phyloP scores from a whole-genome alignment of 1,284 basidiomycete species.

The Exobasidium rhododendri region DNA sequence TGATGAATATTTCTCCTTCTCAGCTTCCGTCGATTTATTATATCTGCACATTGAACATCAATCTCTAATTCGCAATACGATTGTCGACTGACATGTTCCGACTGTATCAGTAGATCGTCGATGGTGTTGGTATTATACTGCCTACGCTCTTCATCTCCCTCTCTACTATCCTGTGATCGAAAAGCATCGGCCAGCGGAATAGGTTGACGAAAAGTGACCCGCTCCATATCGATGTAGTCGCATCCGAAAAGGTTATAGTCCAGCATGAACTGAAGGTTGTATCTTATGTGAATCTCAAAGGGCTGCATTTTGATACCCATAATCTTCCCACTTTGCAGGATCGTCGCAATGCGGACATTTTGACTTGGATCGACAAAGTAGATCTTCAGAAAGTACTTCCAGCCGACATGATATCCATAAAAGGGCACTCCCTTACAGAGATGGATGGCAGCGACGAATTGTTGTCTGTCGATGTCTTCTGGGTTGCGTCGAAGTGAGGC shows the following conservation, averaged over 20 bases:
- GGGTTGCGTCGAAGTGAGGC: constrained; percentile 31
- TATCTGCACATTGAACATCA: constrained; percentile 75
- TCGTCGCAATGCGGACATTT: constrained; percentile 39
- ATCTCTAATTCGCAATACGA: constrained; percentile 76
- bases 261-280: constrained; percentile 85
- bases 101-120: constrained; percentile 18
- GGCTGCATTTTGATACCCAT: constrained; percentile 65
- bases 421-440: constrained; percentile 92
- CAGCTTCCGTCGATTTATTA: constrained; percentile 75
- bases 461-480: constrained; percentile 24
- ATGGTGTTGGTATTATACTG: constrained; percentile 5
- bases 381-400: constrained; percentile 86
- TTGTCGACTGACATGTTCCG: constrained; percentile 55
- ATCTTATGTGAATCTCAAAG: constrained; percentile 81
- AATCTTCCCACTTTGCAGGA: constrained; percentile 43
- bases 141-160: constrained; percentile 1
- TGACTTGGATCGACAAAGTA: constrained; percentile 63
- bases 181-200: constrained; percentile 53
- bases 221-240: constrained; percentile 71
- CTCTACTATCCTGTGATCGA: constrained; percentile 6
- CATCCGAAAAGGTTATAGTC: constrained; percentile 95
- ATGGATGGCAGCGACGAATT: constrained; percentile 60
- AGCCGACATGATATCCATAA: constrained; percentile 86
- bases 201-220: constrained; percentile 59
- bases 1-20: constrained; percentile 71